Conservation (phyloP, 352 stramenopile genomes). For the Phytophthora palmivora region DNA sequence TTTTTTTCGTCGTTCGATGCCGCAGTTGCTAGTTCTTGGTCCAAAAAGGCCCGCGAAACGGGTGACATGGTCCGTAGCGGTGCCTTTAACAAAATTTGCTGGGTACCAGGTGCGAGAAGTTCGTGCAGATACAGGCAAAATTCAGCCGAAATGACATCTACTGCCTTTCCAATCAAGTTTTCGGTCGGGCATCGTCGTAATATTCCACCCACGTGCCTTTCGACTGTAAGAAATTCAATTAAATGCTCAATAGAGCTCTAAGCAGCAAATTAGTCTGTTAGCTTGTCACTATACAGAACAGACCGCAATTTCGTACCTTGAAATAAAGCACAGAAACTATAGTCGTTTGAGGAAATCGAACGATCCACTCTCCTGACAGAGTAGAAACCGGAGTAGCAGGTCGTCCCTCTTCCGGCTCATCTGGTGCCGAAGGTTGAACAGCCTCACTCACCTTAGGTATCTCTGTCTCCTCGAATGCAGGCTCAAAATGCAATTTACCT, state of each 20-base stretch:
- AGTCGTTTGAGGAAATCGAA: conserved; percentile 43
- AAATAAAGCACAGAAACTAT: conserved; percentile 46
- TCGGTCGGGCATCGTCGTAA: conserved; percentile 48
- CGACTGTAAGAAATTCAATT: conserved; percentile 54
- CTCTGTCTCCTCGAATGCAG: not conserved
- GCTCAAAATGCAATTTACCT: conserved; percentile 58
- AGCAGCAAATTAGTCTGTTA: conserved; percentile 2
- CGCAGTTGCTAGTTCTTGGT: conserved; percentile 63
- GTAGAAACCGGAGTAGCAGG: conserved; percentile 12
- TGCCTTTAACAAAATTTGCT: conserved; percentile 11
- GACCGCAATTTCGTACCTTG: conserved; percentile 39
- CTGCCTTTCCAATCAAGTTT: conserved; percentile 25
- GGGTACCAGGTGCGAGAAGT: conserved; percentile 44
- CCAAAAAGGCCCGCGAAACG: conserved; percentile 51
- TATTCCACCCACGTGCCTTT: conserved; percentile 46
- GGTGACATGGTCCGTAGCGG: conserved; percentile 37
- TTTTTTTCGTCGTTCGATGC: conserved; percentile 80
- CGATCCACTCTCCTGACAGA: conserved; percentile 52
- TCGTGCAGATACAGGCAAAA: conserved; percentile 48
- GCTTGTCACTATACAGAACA: no score
- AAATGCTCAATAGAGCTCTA: conserved; percentile 48
- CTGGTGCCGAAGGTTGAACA: not conserved
- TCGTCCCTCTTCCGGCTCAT: conserved; percentile 26
- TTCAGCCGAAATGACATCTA: conserved; percentile 42
- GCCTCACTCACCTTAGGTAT: not conserved